phyloP scores from a whole-genome alignment of 768 basidiomycete genomes.

The Trametes cinnabarina region DNA sequence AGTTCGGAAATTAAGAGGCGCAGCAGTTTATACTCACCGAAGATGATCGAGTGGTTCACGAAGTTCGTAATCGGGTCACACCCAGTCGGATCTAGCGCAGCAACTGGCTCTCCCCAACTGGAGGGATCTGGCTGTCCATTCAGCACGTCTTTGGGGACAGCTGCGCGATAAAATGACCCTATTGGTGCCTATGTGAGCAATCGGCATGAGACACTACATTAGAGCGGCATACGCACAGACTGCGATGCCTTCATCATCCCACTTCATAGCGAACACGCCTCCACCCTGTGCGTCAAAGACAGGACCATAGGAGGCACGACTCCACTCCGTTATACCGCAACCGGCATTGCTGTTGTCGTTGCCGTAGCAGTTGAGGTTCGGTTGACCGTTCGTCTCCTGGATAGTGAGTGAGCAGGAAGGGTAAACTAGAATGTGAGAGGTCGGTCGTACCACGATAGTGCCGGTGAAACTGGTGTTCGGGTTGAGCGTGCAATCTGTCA shows the following conservation, averaged over 20 bases:
- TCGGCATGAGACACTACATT: background rate
- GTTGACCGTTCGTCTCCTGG: constrained; percentile 47
- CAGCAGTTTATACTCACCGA: constrained; percentile 49
- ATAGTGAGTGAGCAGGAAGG: background rate
- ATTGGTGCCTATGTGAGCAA: background rate
- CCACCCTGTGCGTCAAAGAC: constrained; percentile 78
- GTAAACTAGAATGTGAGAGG: background rate
- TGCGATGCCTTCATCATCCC: constrained; percentile 75
- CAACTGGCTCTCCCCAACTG: constrained; percentile 68
- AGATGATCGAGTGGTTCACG: constrained; percentile 68
- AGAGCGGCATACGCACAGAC: constrained; percentile 54
- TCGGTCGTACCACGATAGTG: constrained; percentile 51
- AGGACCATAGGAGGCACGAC: constrained; percentile 79
- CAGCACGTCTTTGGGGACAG: constrained; percentile 66
- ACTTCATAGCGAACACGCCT: constrained; percentile 87
- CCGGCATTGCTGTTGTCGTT: constrained; percentile 59
- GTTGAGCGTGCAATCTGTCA: constrained; percentile 57
- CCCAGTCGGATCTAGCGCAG: constrained; percentile 47
- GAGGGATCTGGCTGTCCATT: constrained; percentile 62
- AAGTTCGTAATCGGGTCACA: constrained; percentile 65
- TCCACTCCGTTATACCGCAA: constrained; percentile 78
- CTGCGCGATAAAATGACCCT: constrained; percentile 85
- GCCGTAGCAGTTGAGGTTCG: constrained; percentile 49
- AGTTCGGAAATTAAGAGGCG: background rate
- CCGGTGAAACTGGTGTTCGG: constrained; percentile 59